Evolutionary conservation across 2,329 filamentous ascomycete species (phyloP).

Genomic region (Curvularia spicifera): DNA sequence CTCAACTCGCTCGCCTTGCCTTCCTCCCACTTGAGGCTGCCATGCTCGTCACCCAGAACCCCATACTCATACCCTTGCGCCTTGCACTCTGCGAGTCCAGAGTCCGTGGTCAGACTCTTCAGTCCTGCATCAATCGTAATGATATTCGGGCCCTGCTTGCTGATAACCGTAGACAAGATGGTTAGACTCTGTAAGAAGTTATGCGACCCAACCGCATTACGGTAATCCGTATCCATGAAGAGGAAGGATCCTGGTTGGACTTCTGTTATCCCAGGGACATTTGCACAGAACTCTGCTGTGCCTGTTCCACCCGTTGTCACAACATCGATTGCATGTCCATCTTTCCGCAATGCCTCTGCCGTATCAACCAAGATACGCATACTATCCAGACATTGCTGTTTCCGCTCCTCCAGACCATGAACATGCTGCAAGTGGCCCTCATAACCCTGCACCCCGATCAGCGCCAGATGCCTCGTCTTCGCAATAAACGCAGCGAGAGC

Average conservation of each 20-base stretch:
- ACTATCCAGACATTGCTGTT: slow-evolving; percentile 53
- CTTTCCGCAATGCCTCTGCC: slow-evolving; percentile 51
- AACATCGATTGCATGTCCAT: slow-evolving; percentile 55
- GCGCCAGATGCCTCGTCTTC: slow-evolving; percentile 47
- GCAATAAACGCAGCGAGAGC: slow-evolving; percentile 52
- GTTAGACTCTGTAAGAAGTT: slow-evolving; percentile 59
- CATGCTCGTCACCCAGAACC: slow-evolving; percentile 59
- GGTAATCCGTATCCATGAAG: slow-evolving; percentile 65
- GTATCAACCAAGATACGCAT: slow-evolving; percentile 56
- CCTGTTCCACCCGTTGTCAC: slow-evolving; percentile 62
- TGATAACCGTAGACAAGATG: slow-evolving; percentile 58
- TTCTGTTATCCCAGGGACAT: slow-evolving; percentile 59
- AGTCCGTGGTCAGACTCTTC: slow-evolving; percentile 61
- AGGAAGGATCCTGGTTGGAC: slow-evolving; percentile 63
- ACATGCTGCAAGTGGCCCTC: slow-evolving; percentile 62
- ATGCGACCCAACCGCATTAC: slow-evolving; percentile 56
- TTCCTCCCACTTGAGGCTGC: slow-evolving; percentile 56
- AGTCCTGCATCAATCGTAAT: slow-evolving; percentile 60
- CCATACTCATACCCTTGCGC: slow-evolving; percentile 52
- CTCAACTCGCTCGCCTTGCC: slow-evolving; percentile 43
- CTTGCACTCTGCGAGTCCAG: slow-evolving; percentile 58
- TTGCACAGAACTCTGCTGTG: slow-evolving; percentile 61
- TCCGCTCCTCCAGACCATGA: slow-evolving; percentile 53
- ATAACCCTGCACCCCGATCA: slow-evolving; percentile 61
- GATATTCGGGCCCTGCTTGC: slow-evolving; percentile 53